phyloP scores from a whole-genome alignment of 305 asterid genomes.

The Fraxinus latifolia region DNA sequence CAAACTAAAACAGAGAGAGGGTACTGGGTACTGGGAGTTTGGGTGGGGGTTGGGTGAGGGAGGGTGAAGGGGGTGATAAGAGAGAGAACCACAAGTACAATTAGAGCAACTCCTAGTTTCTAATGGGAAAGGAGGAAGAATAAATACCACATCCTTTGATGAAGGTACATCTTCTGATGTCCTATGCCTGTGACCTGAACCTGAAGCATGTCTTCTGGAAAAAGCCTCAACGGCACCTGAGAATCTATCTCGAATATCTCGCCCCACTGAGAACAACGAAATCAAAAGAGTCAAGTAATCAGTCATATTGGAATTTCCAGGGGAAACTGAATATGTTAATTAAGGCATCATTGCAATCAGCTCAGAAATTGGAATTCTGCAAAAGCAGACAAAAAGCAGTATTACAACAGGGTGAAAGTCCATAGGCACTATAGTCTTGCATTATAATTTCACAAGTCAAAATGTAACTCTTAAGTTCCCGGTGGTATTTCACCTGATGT shows the following conservation, averaged over 20 bases:
- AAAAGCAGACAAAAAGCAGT: not conserved
- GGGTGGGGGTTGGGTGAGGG: not conserved
- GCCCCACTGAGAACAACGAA: slow-evolving; percentile 51
- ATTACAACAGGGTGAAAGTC: not conserved
- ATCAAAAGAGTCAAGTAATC: slow-evolving; percentile 11
- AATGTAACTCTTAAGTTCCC: not conserved
- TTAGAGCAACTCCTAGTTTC: not conserved
- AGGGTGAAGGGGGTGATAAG: not conserved
- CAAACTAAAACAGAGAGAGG: not conserved
- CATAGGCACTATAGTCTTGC: not conserved
- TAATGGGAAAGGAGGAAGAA: slow-evolving; percentile 5
- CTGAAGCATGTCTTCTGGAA: slow-evolving; percentile 61
- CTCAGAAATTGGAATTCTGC: not conserved
- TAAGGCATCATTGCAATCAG: not conserved
- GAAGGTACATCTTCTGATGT: slow-evolving; percentile 57
- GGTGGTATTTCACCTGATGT: slow-evolving; percentile 52
- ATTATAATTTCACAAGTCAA: slow-evolving; percentile 1
- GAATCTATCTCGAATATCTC: slow-evolving; percentile 69
- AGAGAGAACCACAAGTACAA: not conserved
- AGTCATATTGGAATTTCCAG: slow-evolving; percentile 1
- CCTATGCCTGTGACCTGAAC: slow-evolving; percentile 62
- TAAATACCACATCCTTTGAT: slow-evolving; percentile 74
- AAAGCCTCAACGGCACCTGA: slow-evolving; percentile 86
- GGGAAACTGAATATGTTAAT: slow-evolving; percentile 4
- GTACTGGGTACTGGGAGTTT: not conserved